These are phyloP conservation scores for Metroxylon sagu DNA, from an alignment of 176 grass and related monocot species.

Conservation along the genomic window DNA sequence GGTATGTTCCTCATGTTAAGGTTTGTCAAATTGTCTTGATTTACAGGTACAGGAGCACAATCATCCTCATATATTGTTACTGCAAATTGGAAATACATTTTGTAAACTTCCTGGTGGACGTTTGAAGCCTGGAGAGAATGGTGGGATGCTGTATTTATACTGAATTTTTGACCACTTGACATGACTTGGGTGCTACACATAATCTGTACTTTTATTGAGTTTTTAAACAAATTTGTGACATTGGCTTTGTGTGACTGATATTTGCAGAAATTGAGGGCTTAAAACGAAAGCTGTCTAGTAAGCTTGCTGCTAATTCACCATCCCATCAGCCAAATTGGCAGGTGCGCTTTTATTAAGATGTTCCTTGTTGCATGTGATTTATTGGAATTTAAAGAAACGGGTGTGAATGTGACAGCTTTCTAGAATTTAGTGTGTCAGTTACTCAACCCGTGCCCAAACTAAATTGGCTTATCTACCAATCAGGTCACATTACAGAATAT, in stretches of 20 bases:
- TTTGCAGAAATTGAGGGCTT: slow-evolving; percentile 81
- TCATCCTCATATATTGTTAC: slow-evolving; percentile 80
- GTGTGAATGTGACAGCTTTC: no score
- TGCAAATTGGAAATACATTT: slow-evolving; percentile 99
- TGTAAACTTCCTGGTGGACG: slow-evolving; percentile 98
- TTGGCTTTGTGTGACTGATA: slow-evolving; percentile 1
- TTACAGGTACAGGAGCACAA: slow-evolving; percentile 95
- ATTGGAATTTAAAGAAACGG: no score
- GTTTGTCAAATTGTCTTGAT: no score
- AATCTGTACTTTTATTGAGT: no score
- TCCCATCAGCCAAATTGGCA: slow-evolving; percentile 94
- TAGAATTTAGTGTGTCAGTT: no score
- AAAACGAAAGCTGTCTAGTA: slow-evolving; percentile 87
- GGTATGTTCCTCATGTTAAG: no score
- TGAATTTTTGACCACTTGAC: no score
- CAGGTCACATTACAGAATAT: no score
- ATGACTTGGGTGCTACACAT: no score
- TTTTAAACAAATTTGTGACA: no score
- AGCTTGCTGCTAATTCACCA: slow-evolving; percentile 84
- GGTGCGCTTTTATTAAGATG: slow-evolving; percentile 29
- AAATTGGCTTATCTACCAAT: no score
- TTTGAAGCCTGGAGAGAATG: slow-evolving; percentile 97
- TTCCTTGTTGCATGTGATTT: not conserved
- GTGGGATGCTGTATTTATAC: slow-evolving; percentile 10
- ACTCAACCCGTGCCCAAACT: no score